A percentile compares a stretch with the other conserved stretches of the same genome.
These are phyloP conservation scores for Theileria orientalis DNA, from an alignment of 169 alveolate genomes.

Conservation along the genomic window DNA sequence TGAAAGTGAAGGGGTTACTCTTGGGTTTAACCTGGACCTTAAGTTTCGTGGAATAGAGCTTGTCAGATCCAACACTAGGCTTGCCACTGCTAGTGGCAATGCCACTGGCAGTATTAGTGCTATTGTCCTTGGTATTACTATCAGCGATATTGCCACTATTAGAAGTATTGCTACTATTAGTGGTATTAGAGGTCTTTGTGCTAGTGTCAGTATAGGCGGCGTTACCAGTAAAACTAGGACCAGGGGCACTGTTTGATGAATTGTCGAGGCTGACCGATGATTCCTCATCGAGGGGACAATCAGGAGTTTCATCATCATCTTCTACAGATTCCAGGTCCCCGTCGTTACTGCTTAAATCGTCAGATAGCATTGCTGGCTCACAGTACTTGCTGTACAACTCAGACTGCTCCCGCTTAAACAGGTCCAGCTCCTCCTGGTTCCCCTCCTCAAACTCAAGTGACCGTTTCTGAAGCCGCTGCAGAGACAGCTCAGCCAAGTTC, in stretches of 20 bases:
- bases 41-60: background rate
- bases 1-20: background rate
- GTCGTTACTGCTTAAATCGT: too few relatives aligned
- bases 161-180: background rate
- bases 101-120: too few relatives aligned
- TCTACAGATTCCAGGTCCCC: too few relatives aligned
- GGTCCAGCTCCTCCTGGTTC: constrained; percentile 55
- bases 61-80: background rate
- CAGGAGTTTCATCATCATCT: too few relatives aligned
- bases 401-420: constrained; percentile 43
- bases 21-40: background rate
- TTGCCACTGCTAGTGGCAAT: too few relatives aligned
- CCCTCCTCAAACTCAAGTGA: constrained; percentile 21
- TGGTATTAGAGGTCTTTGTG: background rate
- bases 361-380: too few relatives aligned
- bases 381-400: background rate
- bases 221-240: background rate
- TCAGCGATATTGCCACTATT: too few relatives aligned
- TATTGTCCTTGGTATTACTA: too few relatives aligned
- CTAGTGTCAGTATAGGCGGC: background rate
- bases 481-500: constrained; percentile 45
- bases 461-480: constrained; percentile 28
- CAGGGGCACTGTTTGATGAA: too few relatives aligned
- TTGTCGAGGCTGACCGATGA: too few relatives aligned
- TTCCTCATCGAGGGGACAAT: too few relatives aligned